These are phyloP conservation scores for Lepidium aucheri DNA, from an alignment of 345 rosid genomes.

Conservation along the genomic window DNA sequence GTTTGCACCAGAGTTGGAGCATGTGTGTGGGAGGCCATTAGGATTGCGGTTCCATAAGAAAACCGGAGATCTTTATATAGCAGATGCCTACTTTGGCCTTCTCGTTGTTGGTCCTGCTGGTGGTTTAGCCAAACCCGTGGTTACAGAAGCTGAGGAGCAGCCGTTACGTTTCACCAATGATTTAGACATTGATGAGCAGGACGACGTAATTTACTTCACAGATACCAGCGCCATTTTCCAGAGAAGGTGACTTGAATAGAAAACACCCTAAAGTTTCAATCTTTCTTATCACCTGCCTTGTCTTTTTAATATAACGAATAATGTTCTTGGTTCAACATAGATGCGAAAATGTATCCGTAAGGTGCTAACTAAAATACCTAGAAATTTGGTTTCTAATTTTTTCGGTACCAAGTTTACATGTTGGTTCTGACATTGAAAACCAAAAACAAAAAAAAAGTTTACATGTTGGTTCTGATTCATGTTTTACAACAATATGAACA, in stretches of 20 bases:
- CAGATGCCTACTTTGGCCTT: constrained; percentile 73
- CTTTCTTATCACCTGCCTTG: background rate
- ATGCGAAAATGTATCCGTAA: background rate
- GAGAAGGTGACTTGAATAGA: constrained; percentile 41
- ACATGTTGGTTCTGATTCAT: too few species aligned
- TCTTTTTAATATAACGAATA: background rate
- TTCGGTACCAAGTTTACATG: too few species aligned
- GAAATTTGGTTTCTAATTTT: too few species aligned
- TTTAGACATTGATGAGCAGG: constrained; percentile 52
- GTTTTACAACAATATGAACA: too few species aligned
- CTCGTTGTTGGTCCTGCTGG: constrained; percentile 55
- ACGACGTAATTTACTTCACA: constrained; percentile 58
- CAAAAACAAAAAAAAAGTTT: too few species aligned
- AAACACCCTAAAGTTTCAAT: background rate
- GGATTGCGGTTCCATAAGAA: constrained; percentile 54
- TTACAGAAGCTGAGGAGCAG: constrained; percentile 49
- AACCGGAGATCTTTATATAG: constrained; percentile 68
- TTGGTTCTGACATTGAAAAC: too few species aligned
- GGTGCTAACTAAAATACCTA: too few species aligned
- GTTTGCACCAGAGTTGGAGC: constrained; percentile 57
- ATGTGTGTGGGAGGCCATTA: constrained; percentile 71
- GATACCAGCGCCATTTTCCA: constrained; percentile 54
- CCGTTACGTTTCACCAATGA: constrained; percentile 61
- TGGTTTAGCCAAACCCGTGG: constrained; percentile 49
- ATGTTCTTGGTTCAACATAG: background rate